Conservation (phyloP, 805 yeast genomes). For the Candida golubevii region DNA sequence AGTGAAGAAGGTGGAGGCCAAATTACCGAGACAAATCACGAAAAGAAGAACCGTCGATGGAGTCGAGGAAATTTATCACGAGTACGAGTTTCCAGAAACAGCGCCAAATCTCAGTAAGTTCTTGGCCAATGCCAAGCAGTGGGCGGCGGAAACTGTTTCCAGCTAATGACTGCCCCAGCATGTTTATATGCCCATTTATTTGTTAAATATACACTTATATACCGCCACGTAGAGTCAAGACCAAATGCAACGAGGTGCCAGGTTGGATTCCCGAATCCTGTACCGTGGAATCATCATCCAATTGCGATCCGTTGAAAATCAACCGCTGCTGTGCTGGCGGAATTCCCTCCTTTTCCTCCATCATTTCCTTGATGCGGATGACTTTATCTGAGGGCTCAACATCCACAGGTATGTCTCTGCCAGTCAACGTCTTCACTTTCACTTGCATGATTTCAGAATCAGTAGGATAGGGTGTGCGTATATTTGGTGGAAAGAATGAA, state of each 20-base stretch:
- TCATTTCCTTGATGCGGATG: slow-evolving; percentile 76
- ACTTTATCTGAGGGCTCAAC: slow-evolving; percentile 66
- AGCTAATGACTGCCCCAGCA: background rate
- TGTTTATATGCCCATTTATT: background rate
- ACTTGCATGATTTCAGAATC: slow-evolving; percentile 45
- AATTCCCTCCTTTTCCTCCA: slow-evolving; percentile 95
- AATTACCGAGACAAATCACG: slow-evolving; percentile 53
- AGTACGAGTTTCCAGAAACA: slow-evolving; percentile 68
- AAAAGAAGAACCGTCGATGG: slow-evolving; percentile 43
- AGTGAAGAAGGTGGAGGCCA: slow-evolving; percentile 31
- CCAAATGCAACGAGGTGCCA: slow-evolving; percentile 86
- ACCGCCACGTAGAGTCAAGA: slow-evolving; percentile 91
- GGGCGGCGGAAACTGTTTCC: slow-evolving; percentile 5
- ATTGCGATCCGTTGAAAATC: slow-evolving; percentile 85
- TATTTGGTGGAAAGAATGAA: no score
- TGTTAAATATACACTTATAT: slow-evolving; percentile 1
- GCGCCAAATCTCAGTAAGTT: slow-evolving; percentile 34
- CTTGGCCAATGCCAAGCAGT: slow-evolving; percentile 41
- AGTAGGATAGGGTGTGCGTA: no score
- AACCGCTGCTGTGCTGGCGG: slow-evolving; percentile 95
- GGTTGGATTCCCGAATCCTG: slow-evolving; percentile 71
- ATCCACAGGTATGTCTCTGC: slow-evolving; percentile 76
- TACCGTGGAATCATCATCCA: slow-evolving; percentile 79
- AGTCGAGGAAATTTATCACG: slow-evolving; percentile 50
- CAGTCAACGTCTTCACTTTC: slow-evolving; percentile 74